These are phyloP conservation scores for Yamadazyma taylorii DNA, from an alignment of 1,139 yeast genomes.

Conservation along the genomic window DNA sequence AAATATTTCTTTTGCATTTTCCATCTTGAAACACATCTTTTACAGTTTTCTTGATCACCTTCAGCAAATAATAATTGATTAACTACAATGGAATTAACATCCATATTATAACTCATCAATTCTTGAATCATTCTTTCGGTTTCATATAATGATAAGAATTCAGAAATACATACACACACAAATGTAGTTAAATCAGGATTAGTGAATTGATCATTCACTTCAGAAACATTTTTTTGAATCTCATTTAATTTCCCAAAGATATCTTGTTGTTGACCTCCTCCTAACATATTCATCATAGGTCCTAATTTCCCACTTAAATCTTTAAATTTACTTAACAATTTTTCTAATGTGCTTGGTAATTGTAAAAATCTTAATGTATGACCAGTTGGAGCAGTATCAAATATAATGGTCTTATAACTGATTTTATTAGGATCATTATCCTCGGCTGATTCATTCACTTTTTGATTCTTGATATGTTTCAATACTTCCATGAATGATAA, in stretches of 20 bases:
- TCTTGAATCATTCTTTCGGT: slow-evolving; percentile 98
- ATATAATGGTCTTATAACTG: slow-evolving; percentile 80
- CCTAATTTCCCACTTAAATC: slow-evolving; percentile 87
- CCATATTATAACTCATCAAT: slow-evolving; percentile 90
- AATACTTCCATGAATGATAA: slow-evolving; percentile 95
- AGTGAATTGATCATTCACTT: slow-evolving; percentile 92
- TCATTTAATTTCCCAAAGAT: slow-evolving; percentile 80
- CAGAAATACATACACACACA: slow-evolving; percentile 96
- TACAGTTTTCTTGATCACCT: slow-evolving; percentile 62
- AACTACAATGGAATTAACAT: slow-evolving; percentile 92
- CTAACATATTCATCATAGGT: slow-evolving; percentile 79
- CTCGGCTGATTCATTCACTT: slow-evolving; percentile 25
- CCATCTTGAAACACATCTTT: slow-evolving; percentile 89
- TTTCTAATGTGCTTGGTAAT: slow-evolving; percentile 87
- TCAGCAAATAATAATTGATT: slow-evolving; percentile 90
- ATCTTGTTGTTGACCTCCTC: slow-evolving; percentile 74
- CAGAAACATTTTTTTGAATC: slow-evolving; percentile 77
- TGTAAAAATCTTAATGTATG: slow-evolving; percentile 94
- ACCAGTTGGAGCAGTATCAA: slow-evolving; percentile 98
- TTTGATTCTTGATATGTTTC: slow-evolving; percentile 89
- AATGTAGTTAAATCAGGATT: slow-evolving; percentile 95
- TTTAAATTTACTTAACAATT: slow-evolving; percentile 80
- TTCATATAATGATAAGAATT: slow-evolving; percentile 90
- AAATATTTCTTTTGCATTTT: slow-evolving; percentile 94
- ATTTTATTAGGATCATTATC: slow-evolving; percentile 27